Conservation (phyloP, 768 basidiomycete species). For the Suillus luteus region DNA sequence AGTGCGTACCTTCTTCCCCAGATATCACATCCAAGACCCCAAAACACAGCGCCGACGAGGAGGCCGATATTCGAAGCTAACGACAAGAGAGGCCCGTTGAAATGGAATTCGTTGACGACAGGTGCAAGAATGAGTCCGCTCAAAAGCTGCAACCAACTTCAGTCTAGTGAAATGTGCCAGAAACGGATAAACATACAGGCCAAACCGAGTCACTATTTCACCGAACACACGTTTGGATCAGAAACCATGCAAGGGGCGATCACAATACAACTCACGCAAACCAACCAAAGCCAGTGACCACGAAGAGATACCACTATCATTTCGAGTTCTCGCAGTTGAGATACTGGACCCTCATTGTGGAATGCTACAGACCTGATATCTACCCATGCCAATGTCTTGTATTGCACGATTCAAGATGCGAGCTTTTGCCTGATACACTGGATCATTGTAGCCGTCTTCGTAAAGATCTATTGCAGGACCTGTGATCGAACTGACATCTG, state of each 20-base stretch:
- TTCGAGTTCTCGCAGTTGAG: background rate
- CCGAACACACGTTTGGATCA: background rate
- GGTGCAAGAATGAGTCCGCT: slow-evolving; percentile 50
- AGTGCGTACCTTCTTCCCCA: slow-evolving; percentile 48
- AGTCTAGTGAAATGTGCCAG: background rate
- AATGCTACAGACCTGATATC: slow-evolving; percentile 46
- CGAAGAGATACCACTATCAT: slow-evolving; percentile 39
- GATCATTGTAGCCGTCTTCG: slow-evolving; percentile 42
- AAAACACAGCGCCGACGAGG: slow-evolving; percentile 50
- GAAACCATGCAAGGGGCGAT: background rate
- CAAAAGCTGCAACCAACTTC: slow-evolving; percentile 31
- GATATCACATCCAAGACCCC: slow-evolving; percentile 51
- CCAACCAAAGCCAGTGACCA: slow-evolving; percentile 45
- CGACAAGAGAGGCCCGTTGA: slow-evolving; percentile 48
- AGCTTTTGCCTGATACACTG: slow-evolving; percentile 52
- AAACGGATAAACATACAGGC: slow-evolving; percentile 33
- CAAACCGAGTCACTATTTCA: slow-evolving; percentile 32
- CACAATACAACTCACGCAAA: slow-evolving; percentile 34
- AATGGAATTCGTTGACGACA: slow-evolving; percentile 50
- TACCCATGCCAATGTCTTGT: slow-evolving; percentile 59
- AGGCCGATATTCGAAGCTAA: slow-evolving; percentile 56
- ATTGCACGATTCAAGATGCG: slow-evolving; percentile 47
- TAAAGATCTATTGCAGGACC: slow-evolving; percentile 29
- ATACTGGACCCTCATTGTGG: background rate
- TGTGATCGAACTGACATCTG: background rate